Conservation (phyloP, 768 basidiomycete genomes). For the Amanita inopinata region DNA sequence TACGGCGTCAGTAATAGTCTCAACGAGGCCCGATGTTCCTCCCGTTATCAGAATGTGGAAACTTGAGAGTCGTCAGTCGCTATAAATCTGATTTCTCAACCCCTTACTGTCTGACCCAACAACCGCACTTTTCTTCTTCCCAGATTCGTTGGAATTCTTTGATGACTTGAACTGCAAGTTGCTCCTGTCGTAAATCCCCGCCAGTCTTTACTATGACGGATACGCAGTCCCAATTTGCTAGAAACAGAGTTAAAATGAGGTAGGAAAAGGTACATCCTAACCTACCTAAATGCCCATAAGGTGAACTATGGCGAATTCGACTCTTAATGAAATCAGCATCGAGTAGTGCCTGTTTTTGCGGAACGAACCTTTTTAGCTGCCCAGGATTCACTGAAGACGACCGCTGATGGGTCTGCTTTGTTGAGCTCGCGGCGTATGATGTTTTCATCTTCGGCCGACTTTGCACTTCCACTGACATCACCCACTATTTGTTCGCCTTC, state of each 20-base stretch:
- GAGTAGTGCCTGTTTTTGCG: background rate
- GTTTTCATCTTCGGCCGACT: constrained; percentile 81
- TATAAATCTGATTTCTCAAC: background rate
- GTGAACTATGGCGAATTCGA: constrained; percentile 86
- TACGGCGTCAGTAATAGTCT: constrained; percentile 97
- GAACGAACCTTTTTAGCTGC: constrained; percentile 74
- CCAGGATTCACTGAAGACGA: constrained; percentile 96
- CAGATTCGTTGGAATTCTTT: constrained; percentile 90
- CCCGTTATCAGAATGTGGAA: constrained; percentile 96
- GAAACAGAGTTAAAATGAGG: constrained; percentile 1
- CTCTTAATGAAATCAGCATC: constrained; percentile 32
- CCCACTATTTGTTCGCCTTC: constrained; percentile 61
- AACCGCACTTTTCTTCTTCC: constrained; percentile 86
- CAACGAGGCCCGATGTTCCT: constrained; percentile 85
- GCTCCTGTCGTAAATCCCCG: constrained; percentile 93
- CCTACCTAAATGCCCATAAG: constrained; percentile 89
- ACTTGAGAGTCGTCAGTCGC: constrained; percentile 28
- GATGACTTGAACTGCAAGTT: constrained; percentile 92
- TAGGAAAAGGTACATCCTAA: constrained; percentile 9
- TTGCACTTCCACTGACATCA: constrained; percentile 40
- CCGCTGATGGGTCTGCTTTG: constrained; percentile 91
- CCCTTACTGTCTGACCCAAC: constrained; percentile 87
- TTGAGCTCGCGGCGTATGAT: constrained; percentile 91
- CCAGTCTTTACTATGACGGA: constrained; percentile 99
- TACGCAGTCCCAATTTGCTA: constrained; percentile 80